These are phyloP conservation scores for Wickerhamomyces pijperi DNA, from an alignment of 805 yeast species.

Conservation along the genomic window DNA sequence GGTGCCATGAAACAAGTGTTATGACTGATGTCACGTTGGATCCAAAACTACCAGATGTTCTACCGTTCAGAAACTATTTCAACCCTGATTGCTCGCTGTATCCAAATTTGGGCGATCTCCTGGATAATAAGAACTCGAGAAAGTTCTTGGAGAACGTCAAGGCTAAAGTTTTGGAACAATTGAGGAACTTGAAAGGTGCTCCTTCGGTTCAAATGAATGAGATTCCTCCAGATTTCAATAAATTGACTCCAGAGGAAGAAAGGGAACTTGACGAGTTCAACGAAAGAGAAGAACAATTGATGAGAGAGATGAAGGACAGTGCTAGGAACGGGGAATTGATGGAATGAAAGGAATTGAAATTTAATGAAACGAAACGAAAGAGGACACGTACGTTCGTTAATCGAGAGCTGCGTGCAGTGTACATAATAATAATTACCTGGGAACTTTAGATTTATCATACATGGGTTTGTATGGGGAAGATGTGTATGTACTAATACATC, in stretches of 20 bases:
- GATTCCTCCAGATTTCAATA: slow-evolving; percentile 55
- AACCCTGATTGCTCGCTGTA: slow-evolving; percentile 81
- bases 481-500: too few species aligned
- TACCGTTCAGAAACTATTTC: slow-evolving; percentile 52
- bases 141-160: slow-evolving; percentile 74
- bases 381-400: too few species aligned
- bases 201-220: slow-evolving; percentile 92
- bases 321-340: slow-evolving; percentile 25
- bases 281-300: slow-evolving; percentile 22
- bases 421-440: too few species aligned
- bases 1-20: slow-evolving; percentile 91
- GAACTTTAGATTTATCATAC: too few species aligned
- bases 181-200: slow-evolving; percentile 76
- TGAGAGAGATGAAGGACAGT: slow-evolving; percentile 24
- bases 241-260: slow-evolving; percentile 28
- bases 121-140: slow-evolving; percentile 79
- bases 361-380: too few species aligned
- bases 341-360: too few species aligned
- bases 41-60: slow-evolving; percentile 39
- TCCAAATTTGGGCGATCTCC: slow-evolving; percentile 67
- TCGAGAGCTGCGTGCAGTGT: too few species aligned
- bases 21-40: slow-evolving; percentile 60
- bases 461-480: too few species aligned
- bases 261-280: slow-evolving; percentile 22
- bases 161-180: slow-evolving; percentile 66